These are phyloP conservation scores for Apiospora pterosperma DNA, from an alignment of 2,329 filamentous ascomycete species.

Conservation along the genomic window DNA sequence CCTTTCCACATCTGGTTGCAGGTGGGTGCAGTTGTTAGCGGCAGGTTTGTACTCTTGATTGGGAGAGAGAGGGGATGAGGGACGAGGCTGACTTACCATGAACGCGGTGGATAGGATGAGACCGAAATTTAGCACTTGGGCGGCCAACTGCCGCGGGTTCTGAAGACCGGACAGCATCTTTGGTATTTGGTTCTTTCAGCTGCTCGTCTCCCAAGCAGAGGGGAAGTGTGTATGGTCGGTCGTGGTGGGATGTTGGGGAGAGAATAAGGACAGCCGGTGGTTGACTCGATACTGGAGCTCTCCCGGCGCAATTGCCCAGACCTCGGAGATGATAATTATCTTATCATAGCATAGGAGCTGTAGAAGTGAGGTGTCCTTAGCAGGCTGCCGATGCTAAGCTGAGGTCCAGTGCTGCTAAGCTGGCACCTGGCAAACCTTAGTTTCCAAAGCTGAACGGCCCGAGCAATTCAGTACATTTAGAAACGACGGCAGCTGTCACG, in stretches of 20 bases:
- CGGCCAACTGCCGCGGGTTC: conserved; percentile 76
- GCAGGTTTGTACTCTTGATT: neutral
- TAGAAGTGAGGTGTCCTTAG: neutral
- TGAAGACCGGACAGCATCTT: conserved; percentile 66
- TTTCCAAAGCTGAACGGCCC: neutral
- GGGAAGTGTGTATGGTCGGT: conserved; percentile 10
- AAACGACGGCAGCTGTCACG: neutral
- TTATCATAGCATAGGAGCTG: neutral
- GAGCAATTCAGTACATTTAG: neutral
- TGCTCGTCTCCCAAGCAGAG: conserved; percentile 8
- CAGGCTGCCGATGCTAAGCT: neutral
- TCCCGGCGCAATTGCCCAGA: neutral
- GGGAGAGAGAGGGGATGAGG: neutral
- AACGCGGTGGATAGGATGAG: conserved; percentile 88
- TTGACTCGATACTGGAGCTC: neutral
- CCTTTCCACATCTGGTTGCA: conserved; percentile 75
- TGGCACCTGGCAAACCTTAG: neutral
- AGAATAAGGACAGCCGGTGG: neutral
- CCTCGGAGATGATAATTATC: neutral
- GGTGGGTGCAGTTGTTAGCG: neutral
- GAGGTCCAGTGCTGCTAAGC: neutral
- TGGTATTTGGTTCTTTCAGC: neutral
- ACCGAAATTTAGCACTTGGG: conserved; percentile 85
- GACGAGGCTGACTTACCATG: conserved; percentile 56
- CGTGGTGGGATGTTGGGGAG: neutral